phyloP scores from a whole-genome alignment of 2,329 filamentous ascomycete species.

The Colletotrichum spinosum region DNA sequence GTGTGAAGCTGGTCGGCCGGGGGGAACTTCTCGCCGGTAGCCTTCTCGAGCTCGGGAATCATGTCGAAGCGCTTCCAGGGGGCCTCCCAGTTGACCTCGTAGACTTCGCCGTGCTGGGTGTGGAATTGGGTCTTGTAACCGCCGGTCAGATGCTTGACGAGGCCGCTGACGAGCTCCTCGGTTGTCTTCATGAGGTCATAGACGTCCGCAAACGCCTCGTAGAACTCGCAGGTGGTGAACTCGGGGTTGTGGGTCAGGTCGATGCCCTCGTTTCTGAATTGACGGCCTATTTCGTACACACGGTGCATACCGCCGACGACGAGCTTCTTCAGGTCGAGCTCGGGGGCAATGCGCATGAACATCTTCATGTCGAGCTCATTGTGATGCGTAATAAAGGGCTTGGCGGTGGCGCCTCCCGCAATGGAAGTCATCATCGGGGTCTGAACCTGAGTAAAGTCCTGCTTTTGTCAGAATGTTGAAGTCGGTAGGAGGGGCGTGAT shows the following conservation, averaged over 20 bases:
- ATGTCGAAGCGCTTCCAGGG: conserved; percentile 96
- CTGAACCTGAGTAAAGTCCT: conserved; percentile 91
- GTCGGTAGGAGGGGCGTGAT: too few relatives aligned
- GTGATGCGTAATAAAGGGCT: conserved; percentile 94
- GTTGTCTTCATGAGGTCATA: conserved; percentile 91
- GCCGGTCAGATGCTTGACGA: conserved; percentile 91
- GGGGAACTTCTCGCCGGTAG: conserved; percentile 93
- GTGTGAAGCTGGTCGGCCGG: conserved; percentile 91
- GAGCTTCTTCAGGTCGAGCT: conserved; percentile 95
- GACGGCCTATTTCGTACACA: conserved; percentile 95
- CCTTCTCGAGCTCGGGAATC: conserved; percentile 92
- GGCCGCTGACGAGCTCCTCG: conserved; percentile 89
- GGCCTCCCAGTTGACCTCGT: conserved; percentile 94
- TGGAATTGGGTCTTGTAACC: conserved; percentile 87
- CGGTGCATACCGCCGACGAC: conserved; percentile 94
- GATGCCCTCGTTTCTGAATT: conserved; percentile 94
- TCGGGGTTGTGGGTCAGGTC: conserved; percentile 98
- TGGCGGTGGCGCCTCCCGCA: conserved; percentile 93
- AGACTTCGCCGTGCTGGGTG: conserved; percentile 86
- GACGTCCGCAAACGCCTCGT: conserved; percentile 92
- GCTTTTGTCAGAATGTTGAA: background rate
- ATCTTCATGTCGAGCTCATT: conserved; percentile 96
- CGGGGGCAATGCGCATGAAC: conserved; percentile 85
- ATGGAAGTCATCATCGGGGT: conserved; percentile 98
- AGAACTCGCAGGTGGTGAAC: conserved; percentile 98